These are phyloP conservation scores for Endothia cerciana DNA, from an alignment of 2,329 filamentous ascomycete genomes.

Conservation along the genomic window DNA sequence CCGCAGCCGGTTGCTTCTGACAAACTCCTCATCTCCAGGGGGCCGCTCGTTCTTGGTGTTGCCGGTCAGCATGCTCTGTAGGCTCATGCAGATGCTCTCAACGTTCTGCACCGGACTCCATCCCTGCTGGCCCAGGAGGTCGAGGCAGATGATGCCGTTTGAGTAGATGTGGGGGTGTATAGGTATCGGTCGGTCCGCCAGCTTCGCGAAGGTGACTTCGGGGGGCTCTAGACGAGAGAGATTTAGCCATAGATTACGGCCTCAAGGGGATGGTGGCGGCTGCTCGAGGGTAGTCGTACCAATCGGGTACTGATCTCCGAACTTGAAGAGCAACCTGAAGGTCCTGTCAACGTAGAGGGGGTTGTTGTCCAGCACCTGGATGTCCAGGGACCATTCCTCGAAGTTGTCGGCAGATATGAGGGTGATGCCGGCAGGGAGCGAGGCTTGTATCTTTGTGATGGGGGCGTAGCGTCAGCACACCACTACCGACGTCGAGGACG, in stretches of 20 bases:
- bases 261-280: background rate
- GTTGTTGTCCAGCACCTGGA: constrained; percentile 86
- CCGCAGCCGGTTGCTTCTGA: constrained; percentile 74
- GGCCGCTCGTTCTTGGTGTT: constrained; percentile 92
- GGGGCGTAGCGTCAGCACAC: constrained; percentile 13
- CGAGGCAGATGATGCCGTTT: constrained; percentile 97
- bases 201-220: constrained; percentile 84
- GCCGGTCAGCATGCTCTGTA: constrained; percentile 97
- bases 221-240: constrained; percentile 76
- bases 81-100: constrained; percentile 93
- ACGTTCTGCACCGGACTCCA: constrained; percentile 98
- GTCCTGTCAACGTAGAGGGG: constrained; percentile 81
- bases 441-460: constrained; percentile 53
- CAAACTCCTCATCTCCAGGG: constrained; percentile 88
- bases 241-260: background rate
- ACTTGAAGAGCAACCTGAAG: constrained; percentile 86
- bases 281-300: constrained; percentile 57
- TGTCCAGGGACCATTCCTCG: constrained; percentile 90
- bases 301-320: constrained; percentile 85
- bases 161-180: constrained; percentile 98
- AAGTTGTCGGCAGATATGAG: constrained; percentile 83
- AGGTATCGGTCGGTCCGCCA: constrained; percentile 71
- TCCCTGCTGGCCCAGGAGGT: constrained; percentile 82
- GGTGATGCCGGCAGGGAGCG: constrained; percentile 70
- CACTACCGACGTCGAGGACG: background rate